Conservation (phyloP, 108 stramenopile genomes). For the Cylindrotheca fusiformis region DNA sequence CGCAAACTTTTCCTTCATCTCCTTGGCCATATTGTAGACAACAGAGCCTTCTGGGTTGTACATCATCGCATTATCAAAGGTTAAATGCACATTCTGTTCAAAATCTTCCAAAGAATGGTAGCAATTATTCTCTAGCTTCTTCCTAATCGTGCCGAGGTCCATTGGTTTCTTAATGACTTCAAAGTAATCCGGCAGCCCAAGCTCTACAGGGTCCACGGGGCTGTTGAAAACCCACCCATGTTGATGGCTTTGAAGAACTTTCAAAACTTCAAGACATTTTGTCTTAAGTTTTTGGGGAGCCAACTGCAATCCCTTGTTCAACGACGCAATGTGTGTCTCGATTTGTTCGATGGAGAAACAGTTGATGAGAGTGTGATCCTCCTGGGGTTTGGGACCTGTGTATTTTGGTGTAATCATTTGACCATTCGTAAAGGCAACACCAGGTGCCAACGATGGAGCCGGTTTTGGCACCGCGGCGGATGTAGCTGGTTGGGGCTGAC, state of each 20-base stretch:
- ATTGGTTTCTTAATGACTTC: conserved; percentile 94
- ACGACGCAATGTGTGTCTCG: conserved; percentile 88
- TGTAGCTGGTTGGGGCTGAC: conserved; percentile 1
- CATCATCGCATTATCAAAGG: conserved; percentile 97
- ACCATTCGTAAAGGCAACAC: conserved; percentile 65
- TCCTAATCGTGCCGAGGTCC: conserved; percentile 97
- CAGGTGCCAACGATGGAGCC: conserved; percentile 22
- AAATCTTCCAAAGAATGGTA: conserved; percentile 89
- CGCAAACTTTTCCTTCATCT: conserved; percentile 82
- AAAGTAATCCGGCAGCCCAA: conserved; percentile 94
- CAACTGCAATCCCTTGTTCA: conserved; percentile 85
- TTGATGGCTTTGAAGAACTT: conserved; percentile 84
- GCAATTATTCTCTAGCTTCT: conserved; percentile 85
- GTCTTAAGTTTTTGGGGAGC: conserved; percentile 68
- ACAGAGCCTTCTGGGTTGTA: conserved; percentile 90
- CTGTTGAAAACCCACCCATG: conserved; percentile 91
- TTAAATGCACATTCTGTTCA: conserved; percentile 81
- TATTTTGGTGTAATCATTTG: conserved; percentile 68
- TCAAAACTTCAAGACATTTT: conserved; percentile 83
- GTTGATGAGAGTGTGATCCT: conserved; percentile 93
- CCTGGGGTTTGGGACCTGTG: conserved; percentile 86
- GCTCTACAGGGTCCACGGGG: conserved; percentile 94
- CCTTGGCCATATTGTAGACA: conserved; percentile 81
- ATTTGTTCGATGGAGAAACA: conserved; percentile 93
- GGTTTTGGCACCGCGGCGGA: not conserved